Base-by-base conservation (phyloP, 2,329 filamentous ascomycete genomes). In the Verticillium nonalfalfae region DNA sequence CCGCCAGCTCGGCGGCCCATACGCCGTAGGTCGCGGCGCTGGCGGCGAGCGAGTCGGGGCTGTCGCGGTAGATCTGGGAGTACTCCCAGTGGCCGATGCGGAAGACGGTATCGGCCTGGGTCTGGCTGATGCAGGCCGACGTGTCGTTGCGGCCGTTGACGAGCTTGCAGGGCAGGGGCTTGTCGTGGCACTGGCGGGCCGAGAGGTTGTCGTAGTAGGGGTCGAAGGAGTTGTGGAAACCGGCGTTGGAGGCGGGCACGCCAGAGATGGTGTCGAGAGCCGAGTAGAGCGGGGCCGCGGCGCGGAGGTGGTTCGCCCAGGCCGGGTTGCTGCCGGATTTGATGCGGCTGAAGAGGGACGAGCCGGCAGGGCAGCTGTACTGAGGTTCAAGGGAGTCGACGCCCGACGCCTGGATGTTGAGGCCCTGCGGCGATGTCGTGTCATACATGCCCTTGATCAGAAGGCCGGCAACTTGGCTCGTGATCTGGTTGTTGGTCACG, bases 191-290 rank as follows among this genome's bases (percentile, higher is more conserved):
- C 70, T 92, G 88, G 0, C 90, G 82, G 0, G 90, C 88, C 0
- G 90, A 92, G 1, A 95, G 81, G 69, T 93, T 95, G 72, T 95
- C 91, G 68, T 88, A 95, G 76, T 95, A 95, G 73, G 93, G 91
- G 70, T 95, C 91, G 68, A 90, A 88, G 59, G 82, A 87, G 50
- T 75, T 79, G 69, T 94, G 90, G 78, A 91, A 95, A 3, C 80
- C 87, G 0, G 71, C 69, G 63, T 87, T 82, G 38, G 73, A 73
- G 0, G 78, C 64, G 0, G 81, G 70, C 1, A 95, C 83, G 35
- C 88, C 89, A 0, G 89, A 91, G 56, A 94, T 81, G 52, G 76
- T 71, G 68, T 95, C 91, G 0, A 95, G 82, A 0, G 72, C 73
- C 6, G 73, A 68, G 69, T 84, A 90, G 0, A 95, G 76, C 0